Conservation (phyloP, 495 filamentous ascomycete genomes). For the Neurospora sp. region DNA sequence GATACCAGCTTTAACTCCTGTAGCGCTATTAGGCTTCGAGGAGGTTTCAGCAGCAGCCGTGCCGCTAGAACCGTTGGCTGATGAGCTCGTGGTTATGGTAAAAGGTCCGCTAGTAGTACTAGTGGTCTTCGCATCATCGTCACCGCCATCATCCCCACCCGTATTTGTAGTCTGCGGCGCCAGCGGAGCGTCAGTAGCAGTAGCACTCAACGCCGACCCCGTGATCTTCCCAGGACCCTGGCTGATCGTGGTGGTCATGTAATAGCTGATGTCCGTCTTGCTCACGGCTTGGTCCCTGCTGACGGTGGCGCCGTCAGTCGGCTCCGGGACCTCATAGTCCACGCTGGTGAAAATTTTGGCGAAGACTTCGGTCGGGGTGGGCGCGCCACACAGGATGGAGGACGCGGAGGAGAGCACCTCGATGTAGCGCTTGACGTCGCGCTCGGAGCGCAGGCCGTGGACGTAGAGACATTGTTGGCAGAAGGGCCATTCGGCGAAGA, state of each 20-base stretch:
- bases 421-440: constrained; percentile 17
- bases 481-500: constrained; percentile 27
- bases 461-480: constrained; percentile 27
- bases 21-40: neutral
- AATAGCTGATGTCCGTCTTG: constrained; percentile 25
- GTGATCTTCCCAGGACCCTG: constrained; percentile 29
- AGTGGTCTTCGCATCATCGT: neutral
- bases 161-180: neutral
- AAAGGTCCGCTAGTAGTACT: neutral
- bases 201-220: constrained; percentile 24
- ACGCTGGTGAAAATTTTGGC: constrained; percentile 16
- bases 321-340: constrained; percentile 3
- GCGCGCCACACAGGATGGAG: constrained; percentile 18
- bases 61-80: neutral
- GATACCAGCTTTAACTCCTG: neutral
- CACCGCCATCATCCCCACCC: neutral
- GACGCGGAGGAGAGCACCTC: constrained; percentile 18
- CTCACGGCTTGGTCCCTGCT: constrained; percentile 19
- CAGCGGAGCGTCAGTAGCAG: constrained; percentile 1
- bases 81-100: neutral
- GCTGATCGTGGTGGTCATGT: constrained; percentile 22
- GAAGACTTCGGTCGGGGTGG: constrained; percentile 20
- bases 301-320: constrained; percentile 15
- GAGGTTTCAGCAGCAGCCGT: neutral
- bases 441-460: constrained; percentile 24